A percentile compares a stretch with the other conserved stretches of the same genome.
These are phyloP conservation scores for Oropetium thomaeum DNA, from an alignment of 176 grass and related monocot genomes.

Conservation along the genomic window DNA sequence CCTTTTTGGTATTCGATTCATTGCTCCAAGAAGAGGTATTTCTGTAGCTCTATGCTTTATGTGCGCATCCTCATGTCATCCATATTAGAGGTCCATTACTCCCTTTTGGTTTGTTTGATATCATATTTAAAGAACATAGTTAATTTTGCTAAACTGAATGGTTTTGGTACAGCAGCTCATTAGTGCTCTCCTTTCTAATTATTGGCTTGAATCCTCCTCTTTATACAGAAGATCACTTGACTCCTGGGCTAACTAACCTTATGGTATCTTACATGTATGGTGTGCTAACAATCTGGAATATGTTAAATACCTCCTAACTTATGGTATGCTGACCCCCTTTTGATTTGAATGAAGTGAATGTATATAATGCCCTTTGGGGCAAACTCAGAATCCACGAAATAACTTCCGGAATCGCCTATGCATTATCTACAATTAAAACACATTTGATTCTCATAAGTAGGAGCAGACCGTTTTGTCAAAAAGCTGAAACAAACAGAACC, in stretches of 20 bases:
- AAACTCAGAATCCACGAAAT: background rate
- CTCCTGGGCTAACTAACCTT: background rate
- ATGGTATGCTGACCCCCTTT: background rate
- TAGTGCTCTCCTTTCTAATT: background rate
- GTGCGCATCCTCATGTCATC: background rate
- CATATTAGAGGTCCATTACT: background rate
- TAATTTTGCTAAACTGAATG: background rate
- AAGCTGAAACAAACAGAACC: background rate
- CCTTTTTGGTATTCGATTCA: conserved; percentile 65
- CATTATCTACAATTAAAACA: background rate
- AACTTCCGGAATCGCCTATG: background rate
- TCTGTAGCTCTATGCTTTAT: background rate
- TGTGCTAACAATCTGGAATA: no score
- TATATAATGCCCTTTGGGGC: background rate
- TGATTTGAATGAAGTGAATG: background rate
- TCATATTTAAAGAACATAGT: conserved; percentile 19
- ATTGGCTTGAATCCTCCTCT: background rate
- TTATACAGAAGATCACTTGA: background rate
- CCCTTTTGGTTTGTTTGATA: conserved; percentile 10
- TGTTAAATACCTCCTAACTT: no score
- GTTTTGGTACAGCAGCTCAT: background rate
- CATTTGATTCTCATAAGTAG: background rate
- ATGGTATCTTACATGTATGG: background rate
- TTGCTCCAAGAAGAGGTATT: conserved; percentile 71
- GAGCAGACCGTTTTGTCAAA: background rate